Conservation (phyloP, 179 eudicot species). For the Silene noctiflora region DNA sequence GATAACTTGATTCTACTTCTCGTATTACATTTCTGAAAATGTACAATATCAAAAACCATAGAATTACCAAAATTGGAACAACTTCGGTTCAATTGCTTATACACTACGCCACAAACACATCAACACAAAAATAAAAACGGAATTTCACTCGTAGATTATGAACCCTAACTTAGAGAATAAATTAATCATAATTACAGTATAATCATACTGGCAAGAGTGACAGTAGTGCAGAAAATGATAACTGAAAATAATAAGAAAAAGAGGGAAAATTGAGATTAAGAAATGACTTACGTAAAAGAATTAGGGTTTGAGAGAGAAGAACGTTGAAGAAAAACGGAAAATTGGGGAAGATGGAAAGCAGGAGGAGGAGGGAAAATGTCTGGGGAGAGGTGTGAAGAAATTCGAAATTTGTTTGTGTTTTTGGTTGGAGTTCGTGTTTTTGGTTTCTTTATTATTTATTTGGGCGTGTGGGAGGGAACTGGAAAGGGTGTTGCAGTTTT, state of each 20-base stretch:
- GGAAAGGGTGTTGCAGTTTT: too few relatives aligned
- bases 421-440: too few relatives aligned
- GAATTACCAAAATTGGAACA: too few relatives aligned
- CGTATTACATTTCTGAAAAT: neutral
- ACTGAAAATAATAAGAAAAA: neutral
- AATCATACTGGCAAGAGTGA: neutral
- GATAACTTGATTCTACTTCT: too few relatives aligned
- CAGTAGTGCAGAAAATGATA: neutral
- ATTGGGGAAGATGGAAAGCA: too few relatives aligned
- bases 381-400: neutral
- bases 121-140: neutral
- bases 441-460: too few relatives aligned
- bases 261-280: neutral
- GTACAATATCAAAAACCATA: too few relatives aligned
- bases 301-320: neutral
- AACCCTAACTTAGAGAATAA: neutral
- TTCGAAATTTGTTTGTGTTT: conserved; percentile 1
- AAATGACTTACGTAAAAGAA: neutral
- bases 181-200: neutral
- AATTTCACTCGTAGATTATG: neutral
- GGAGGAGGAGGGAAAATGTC: conserved; percentile 4
- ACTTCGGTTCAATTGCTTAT: neutral
- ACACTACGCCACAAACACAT: neutral
- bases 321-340: neutral
- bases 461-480: too few relatives aligned